A percentile compares a stretch with the other conserved stretches of the same genome.
These are phyloP conservation scores for Populus trichocarpa DNA, from an alignment of 441 rosid genomes.

Conservation along the genomic window DNA sequence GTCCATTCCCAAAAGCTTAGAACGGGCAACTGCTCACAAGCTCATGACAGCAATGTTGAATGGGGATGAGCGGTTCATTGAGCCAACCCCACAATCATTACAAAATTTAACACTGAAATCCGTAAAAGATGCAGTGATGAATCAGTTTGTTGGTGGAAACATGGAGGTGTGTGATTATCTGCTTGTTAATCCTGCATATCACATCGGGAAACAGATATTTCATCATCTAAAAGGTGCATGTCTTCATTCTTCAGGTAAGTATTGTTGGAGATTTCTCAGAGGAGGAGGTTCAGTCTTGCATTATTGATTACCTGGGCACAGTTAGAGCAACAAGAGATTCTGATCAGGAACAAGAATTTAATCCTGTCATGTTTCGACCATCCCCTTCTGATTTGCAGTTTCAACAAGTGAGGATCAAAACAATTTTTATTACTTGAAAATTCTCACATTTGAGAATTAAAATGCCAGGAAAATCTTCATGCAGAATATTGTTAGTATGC, in stretches of 20 bases:
- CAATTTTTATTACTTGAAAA: conserved; percentile 16
- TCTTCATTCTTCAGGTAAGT: conserved; percentile 63
- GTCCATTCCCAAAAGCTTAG: conserved; percentile 98
- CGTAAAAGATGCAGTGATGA: conserved; percentile 95
- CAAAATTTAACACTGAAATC: conserved; percentile 66
- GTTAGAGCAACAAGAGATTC: conserved; percentile 59
- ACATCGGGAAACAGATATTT: conserved; percentile 18
- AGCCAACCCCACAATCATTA: conserved; percentile 87
- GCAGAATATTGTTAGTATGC: too few relatives aligned
- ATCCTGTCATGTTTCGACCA: conserved; percentile 68
- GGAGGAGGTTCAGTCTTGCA: conserved; percentile 82
- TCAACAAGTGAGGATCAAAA: conserved; percentile 67
- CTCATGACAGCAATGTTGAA: conserved; percentile 97
- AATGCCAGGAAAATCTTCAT: neutral
- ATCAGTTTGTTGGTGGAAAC: conserved; percentile 88
- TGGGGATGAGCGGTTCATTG: conserved; percentile 96
- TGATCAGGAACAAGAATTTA: conserved; percentile 31
- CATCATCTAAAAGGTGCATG: conserved; percentile 14
- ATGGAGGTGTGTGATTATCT: conserved; percentile 69
- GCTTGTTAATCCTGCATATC: conserved; percentile 9
- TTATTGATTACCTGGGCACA: conserved; percentile 93
- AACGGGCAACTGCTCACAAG: conserved; percentile 99
- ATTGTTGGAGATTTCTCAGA: conserved; percentile 93
- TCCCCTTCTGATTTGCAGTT: conserved; percentile 70
- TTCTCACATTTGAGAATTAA: conserved; percentile 9